These are phyloP conservation scores for Brassica carinata DNA, from an alignment of 345 rosid species.

Conservation along the genomic window DNA sequence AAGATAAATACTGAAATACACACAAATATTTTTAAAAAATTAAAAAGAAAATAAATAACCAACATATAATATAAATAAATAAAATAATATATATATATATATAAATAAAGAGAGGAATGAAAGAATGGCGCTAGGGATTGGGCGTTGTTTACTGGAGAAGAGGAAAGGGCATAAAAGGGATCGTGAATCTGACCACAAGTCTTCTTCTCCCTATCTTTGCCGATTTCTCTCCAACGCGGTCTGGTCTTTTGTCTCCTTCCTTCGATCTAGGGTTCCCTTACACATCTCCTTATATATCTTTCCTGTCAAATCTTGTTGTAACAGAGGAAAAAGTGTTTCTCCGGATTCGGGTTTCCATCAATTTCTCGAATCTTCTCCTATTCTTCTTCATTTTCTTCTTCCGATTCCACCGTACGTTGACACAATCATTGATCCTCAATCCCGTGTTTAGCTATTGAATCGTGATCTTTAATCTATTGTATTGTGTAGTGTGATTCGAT, in stretches of 20 bases:
- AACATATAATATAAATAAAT: not conserved
- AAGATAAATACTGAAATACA: not conserved
- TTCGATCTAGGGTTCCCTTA: conserved; percentile 40
- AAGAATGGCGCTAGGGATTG: conserved; percentile 33
- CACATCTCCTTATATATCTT: not conserved
- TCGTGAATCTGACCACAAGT: conserved; percentile 28
- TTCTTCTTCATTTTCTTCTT: conserved; percentile 12
- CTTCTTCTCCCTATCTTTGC: conserved; percentile 11
- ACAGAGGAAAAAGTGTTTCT: conserved; percentile 34
- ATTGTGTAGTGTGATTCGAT: not conserved
- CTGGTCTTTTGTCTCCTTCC: conserved; percentile 7
- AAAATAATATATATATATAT: not conserved
- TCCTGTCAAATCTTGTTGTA: not conserved
- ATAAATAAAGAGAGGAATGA: not conserved
- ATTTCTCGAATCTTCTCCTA: conserved; percentile 14
- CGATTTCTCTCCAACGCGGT: conserved; percentile 27
- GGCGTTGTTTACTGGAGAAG: conserved; percentile 28
- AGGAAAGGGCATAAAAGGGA: conserved; percentile 42
- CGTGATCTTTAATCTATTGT: not conserved
- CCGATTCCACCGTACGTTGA: conserved; percentile 34
- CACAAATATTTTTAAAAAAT: not conserved
- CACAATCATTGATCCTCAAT: not conserved
- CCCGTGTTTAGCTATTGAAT: not conserved
- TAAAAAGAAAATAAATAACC: not conserved
- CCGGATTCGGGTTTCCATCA: conserved; percentile 19